Evolutionary conservation across 2,329 filamentous ascomycete species (phyloP).

Genomic region (Grosmannia huntii): DNA sequence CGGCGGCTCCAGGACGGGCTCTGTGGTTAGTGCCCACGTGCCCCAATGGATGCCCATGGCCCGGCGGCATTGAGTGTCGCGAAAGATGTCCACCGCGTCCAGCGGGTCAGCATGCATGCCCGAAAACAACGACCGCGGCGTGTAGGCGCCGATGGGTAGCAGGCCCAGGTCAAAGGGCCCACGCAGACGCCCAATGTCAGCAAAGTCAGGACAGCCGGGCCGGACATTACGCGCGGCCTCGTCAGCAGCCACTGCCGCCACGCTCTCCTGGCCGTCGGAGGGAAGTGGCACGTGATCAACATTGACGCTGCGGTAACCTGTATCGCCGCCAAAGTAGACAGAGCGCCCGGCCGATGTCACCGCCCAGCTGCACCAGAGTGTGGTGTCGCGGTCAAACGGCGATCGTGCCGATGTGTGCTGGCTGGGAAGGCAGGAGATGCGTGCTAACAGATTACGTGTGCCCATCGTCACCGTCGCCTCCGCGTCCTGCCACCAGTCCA

Average conservation of each 20-base stretch:
- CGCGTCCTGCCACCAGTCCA: conserved; percentile 90
- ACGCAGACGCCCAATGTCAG: conserved; percentile 63
- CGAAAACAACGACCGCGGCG: conserved; percentile 59
- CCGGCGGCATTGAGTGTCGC: conserved; percentile 62
- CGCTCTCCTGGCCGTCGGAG: conserved; percentile 29
- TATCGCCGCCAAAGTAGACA: conserved; percentile 86
- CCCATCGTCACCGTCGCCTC: conserved; percentile 47
- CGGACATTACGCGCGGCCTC: conserved; percentile 57
- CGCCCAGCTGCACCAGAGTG: conserved; percentile 83
- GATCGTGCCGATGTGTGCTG: conserved; percentile 69
- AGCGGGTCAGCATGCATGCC: conserved; percentile 76
- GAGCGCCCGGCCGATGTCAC: conserved; percentile 60
- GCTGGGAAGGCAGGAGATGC: conserved; percentile 66
- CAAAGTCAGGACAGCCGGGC: conserved; percentile 72
- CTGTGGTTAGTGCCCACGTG: conserved; percentile 73
- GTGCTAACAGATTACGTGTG: conserved; percentile 23
- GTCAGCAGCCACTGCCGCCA: conserved; percentile 50
- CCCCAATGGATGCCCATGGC: conserved; percentile 92
- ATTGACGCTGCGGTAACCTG: conserved; percentile 67
- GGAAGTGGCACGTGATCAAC: conserved; percentile 7
- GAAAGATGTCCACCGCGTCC: conserved; percentile 82
- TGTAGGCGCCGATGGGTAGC: conserved; percentile 87
- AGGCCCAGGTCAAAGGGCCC: conserved; percentile 85
- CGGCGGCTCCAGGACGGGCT: conserved; percentile 78
- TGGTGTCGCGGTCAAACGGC: conserved; percentile 56